These are phyloP conservation scores for Galeopsis tetrahit DNA, from an alignment of 257 asterid species.

Conservation along the genomic window DNA sequence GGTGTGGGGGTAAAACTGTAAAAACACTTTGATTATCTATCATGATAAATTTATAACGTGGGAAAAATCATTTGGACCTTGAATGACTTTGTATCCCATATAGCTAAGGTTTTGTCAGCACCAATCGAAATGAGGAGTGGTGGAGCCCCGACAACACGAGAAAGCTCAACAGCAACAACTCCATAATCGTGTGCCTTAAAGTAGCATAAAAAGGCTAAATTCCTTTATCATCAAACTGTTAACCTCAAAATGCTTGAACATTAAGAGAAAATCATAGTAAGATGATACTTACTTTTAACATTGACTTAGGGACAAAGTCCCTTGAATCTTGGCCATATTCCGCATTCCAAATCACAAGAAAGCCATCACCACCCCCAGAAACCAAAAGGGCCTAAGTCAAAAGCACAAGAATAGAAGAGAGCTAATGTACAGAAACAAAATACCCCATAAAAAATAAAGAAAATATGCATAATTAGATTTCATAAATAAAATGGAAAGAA, in stretches of 20 bases:
- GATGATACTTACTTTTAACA: slow-evolving; percentile 64
- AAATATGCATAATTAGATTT: not conserved
- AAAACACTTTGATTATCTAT: not conserved
- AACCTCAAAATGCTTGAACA: slow-evolving; percentile 11
- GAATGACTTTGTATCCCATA: slow-evolving; percentile 93
- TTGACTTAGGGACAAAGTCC: slow-evolving; percentile 88
- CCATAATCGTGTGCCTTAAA: slow-evolving; percentile 94
- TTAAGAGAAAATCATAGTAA: not conserved
- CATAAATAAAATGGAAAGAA: slow-evolving; percentile 1
- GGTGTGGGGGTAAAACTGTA: slow-evolving; percentile 7
- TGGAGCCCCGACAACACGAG: slow-evolving; percentile 82
- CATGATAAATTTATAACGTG: slow-evolving; percentile 20
- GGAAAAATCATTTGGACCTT: slow-evolving; percentile 56
- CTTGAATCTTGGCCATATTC: slow-evolving; percentile 86
- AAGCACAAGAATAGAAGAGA: slow-evolving; percentile 33
- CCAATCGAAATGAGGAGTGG: slow-evolving; percentile 96
- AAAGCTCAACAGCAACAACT: slow-evolving; percentile 88
- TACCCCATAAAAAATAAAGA: not conserved
- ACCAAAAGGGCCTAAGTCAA: slow-evolving; percentile 79
- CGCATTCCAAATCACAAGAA: slow-evolving; percentile 94
- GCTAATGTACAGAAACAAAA: slow-evolving; percentile 16
- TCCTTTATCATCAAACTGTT: slow-evolving; percentile 25
- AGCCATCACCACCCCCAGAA: slow-evolving; percentile 95
- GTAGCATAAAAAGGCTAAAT: slow-evolving; percentile 34
- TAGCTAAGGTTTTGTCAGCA: slow-evolving; percentile 91